Conservation (phyloP, 2,329 filamentous ascomycete species). For the Phaeomoniella chlamydospora region DNA sequence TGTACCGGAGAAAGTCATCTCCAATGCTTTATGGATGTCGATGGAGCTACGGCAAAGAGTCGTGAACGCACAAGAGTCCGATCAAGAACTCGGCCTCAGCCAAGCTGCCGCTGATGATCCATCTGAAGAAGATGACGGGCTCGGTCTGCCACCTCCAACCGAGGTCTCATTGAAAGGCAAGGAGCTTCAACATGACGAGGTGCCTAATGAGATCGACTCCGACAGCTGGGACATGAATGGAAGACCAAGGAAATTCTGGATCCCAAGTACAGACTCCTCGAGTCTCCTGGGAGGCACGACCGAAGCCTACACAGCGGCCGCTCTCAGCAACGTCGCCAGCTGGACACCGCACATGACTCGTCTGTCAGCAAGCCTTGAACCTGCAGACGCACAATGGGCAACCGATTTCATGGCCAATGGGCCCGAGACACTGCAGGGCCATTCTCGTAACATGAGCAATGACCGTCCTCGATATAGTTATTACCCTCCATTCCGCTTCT, state of each 20-base stretch:
- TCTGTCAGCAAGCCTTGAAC: constrained; percentile 35
- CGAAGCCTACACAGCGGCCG: constrained; percentile 34
- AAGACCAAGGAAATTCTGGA: constrained; percentile 42
- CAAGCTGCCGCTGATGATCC: constrained; percentile 17
- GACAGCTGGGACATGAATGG: constrained; percentile 40
- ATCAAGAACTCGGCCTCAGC: constrained; percentile 39
- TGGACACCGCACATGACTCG: constrained; percentile 18
- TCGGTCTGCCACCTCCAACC: constrained; percentile 9
- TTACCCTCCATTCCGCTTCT: constrained; percentile 44
- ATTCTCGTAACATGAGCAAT: constrained; percentile 1
- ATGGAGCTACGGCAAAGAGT: constrained; percentile 41
- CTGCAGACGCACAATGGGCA: constrained; percentile 41
- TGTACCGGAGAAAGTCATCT: constrained; percentile 39
- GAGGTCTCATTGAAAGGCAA: constrained; percentile 26
- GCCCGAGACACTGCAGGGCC: constrained; percentile 7
- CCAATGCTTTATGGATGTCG: constrained; percentile 42
- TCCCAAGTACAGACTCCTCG: constrained; percentile 39
- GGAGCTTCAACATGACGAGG: constrained; percentile 15
- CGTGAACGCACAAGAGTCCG: constrained; percentile 33
- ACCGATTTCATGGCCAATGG: constrained; percentile 37
- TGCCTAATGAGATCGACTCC: constrained; percentile 24
- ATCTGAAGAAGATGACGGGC: constrained; percentile 15
- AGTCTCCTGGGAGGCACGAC: constrained; percentile 40
- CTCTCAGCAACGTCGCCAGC: constrained; percentile 25
- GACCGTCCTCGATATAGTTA: constrained; percentile 28